Evolutionary conservation across 257 asterid genomes (phyloP), one percentile per base, ranked within the genome.

Genomic region (Capsicum rhomboideum): DNA sequence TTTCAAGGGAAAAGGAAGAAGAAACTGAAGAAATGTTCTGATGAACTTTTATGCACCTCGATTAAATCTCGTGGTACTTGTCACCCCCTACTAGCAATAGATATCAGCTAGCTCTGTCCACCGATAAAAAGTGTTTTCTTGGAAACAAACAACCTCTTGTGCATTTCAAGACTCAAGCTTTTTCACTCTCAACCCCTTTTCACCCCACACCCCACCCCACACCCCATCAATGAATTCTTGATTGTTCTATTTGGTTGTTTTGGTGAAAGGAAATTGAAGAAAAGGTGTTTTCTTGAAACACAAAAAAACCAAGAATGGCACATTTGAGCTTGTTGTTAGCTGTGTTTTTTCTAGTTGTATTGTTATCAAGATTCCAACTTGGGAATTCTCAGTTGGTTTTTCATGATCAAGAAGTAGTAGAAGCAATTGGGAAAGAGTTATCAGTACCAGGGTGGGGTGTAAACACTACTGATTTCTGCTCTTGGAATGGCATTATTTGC

Each of bases 401-500:
- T 85, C 84, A 82, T 78, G 97, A 95, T 82, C 89, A 87, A n/a
- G 83, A 85, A 34, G 86, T 88, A 53, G 61, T 95, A 80, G 16
- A 90, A 82, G 94, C 91, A 83, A 90, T 97, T 83, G 93, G 90
- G 13, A 83, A 86, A 75, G 98, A 93, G 85, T 84, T 95, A 13
- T 85, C 85, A 78, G 26, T 97, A 53, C 86, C 96, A 31, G 91
- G 83, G n/a, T 97, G 99, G 99, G 86, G 87, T 79, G 83, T 58
- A 8, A 95, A 90, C 83, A 83, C 26, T 82, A 89, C 98, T 84
- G 88, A 88, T 84, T 87, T 85, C 83, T 97, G 99, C 85, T 86
- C 93, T 23, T 95, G 98, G 98, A 82, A 84, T 69, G 97, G 99
- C 28, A 83, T 97, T 90, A 86, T 87, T 79, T 97, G 99, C 94